phyloP scores from a whole-genome alignment of 257 asterid genomes.

The Leptodermis oblonga region DNA sequence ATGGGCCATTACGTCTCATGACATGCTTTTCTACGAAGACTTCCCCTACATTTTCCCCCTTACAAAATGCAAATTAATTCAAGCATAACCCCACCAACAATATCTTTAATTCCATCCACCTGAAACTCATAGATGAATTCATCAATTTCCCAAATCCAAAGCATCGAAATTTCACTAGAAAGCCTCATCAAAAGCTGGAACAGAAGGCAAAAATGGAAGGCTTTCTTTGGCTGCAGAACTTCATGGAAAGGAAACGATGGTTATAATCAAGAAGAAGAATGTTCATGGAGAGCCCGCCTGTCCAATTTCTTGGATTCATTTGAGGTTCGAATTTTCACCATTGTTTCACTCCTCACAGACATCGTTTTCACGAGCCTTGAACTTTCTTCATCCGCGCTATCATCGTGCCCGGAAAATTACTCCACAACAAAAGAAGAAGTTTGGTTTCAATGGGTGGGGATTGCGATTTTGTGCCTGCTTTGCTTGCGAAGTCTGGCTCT shows the following conservation, averaged over 20 bases:
- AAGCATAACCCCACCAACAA: background rate
- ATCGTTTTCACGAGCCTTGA: constrained; percentile 24
- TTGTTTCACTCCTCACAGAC: constrained; percentile 16
- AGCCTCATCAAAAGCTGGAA: constrained; percentile 25
- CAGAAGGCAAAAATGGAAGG: constrained; percentile 23
- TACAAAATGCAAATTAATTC: background rate
- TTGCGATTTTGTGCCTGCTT: constrained; percentile 18
- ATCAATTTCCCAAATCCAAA: constrained; percentile 17
- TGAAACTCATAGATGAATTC: constrained; percentile 8
- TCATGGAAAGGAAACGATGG: constrained; percentile 1
- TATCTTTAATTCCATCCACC: background rate
- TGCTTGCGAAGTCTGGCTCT: constrained; percentile 19
- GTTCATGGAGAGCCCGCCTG: constrained; percentile 21
- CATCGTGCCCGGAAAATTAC: constrained; percentile 3
- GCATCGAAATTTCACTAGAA: constrained; percentile 24
- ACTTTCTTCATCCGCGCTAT: constrained; percentile 26
- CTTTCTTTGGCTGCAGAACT: constrained; percentile 6
- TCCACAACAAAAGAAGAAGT: background rate
- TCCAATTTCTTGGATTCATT: constrained; percentile 25
- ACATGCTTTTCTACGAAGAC: constrained; percentile 5
- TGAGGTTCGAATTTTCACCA: constrained; percentile 11
- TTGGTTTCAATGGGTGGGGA: constrained; percentile 30
- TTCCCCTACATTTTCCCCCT: background rate
- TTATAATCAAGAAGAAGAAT: constrained; percentile 1
- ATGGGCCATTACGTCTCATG: constrained; percentile 12